Conservation (phyloP, 2,329 filamentous ascomycete genomes). For the Diaporthe capsici region DNA sequence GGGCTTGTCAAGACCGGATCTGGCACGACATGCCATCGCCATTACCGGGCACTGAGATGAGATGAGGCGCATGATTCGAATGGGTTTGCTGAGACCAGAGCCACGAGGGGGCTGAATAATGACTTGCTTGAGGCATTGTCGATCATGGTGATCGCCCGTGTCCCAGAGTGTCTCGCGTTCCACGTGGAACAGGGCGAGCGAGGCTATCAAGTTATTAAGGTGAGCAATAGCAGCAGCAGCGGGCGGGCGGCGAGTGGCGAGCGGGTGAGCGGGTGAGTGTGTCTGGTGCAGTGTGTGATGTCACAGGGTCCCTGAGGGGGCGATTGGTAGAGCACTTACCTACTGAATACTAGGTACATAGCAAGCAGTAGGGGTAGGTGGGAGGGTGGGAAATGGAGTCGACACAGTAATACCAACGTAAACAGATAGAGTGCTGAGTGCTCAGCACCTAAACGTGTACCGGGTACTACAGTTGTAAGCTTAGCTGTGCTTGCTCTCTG, state of each 20-base stretch:
- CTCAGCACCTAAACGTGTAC: not conserved
- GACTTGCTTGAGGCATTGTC: slow-evolving; percentile 16
- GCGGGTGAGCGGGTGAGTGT: not conserved
- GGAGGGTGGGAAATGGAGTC: too few species aligned
- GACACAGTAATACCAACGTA: not conserved
- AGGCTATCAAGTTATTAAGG: not conserved
- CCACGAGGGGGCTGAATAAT: not conserved
- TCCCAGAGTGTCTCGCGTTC: slow-evolving; percentile 21
- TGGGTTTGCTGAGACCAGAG: slow-evolving; percentile 14
- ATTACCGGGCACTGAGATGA: slow-evolving; percentile 13
- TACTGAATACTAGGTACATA: not conserved
- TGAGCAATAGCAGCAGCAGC: not conserved
- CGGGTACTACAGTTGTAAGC: not conserved
- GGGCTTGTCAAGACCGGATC: slow-evolving; percentile 31
- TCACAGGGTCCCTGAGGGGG: slow-evolving; percentile 10
- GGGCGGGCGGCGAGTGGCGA: slow-evolving; percentile 2
- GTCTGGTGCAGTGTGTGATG: slow-evolving; percentile 5
- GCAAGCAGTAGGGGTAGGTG: not conserved
- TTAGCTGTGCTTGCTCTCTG: not conserved
- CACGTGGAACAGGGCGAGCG: slow-evolving; percentile 14
- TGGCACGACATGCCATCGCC: slow-evolving; percentile 25
- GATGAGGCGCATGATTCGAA: slow-evolving; percentile 30
- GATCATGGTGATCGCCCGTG: slow-evolving; percentile 25
- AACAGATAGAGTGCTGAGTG: not conserved
- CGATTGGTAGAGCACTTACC: not conserved